These are phyloP conservation scores for Colletotrichum aenigma DNA, from an alignment of 2,329 filamentous ascomycete genomes.

Conservation along the genomic window DNA sequence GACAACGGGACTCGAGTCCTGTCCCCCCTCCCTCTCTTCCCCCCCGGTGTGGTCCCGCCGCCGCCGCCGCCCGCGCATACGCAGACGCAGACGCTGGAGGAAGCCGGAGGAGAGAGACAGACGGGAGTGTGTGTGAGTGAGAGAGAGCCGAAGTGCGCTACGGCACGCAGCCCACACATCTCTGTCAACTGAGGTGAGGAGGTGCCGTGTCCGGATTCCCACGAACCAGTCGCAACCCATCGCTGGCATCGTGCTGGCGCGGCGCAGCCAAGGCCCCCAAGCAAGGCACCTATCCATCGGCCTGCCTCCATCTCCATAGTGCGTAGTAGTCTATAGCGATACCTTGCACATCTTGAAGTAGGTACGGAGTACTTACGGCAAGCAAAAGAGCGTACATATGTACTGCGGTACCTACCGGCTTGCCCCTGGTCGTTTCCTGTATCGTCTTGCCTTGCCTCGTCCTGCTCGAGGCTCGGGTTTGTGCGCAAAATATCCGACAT, in stretches of 20 bases:
- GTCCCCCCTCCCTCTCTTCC: background rate
- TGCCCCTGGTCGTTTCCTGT: background rate
- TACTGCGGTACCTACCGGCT: background rate
- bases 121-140: background rate
- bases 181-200: background rate
- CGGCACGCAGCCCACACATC: conserved; percentile 4
- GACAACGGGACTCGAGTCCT: background rate
- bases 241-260: conserved; percentile 7
- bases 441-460: background rate
- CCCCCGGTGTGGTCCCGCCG: background rate
- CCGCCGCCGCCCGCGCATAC: background rate
- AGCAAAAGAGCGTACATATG: background rate
- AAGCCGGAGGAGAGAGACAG: background rate
- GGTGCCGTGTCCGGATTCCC: conserved; percentile 15
- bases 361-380: background rate
- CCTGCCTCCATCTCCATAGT: background rate
- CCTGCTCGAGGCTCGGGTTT: background rate
- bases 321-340: background rate
- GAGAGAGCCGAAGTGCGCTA: background rate
- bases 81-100: background rate
- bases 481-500: background rate
- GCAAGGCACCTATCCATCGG: conserved; percentile 1
- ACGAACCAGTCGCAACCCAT: conserved; percentile 20
- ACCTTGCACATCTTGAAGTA: background rate
- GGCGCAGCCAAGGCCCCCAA: background rate